A percentile compares a stretch with the other conserved stretches of the same genome.
These are phyloP conservation scores for Nitzschia putrida DNA, from an alignment of 108 stramenopile genomes.

Conservation along the genomic window DNA sequence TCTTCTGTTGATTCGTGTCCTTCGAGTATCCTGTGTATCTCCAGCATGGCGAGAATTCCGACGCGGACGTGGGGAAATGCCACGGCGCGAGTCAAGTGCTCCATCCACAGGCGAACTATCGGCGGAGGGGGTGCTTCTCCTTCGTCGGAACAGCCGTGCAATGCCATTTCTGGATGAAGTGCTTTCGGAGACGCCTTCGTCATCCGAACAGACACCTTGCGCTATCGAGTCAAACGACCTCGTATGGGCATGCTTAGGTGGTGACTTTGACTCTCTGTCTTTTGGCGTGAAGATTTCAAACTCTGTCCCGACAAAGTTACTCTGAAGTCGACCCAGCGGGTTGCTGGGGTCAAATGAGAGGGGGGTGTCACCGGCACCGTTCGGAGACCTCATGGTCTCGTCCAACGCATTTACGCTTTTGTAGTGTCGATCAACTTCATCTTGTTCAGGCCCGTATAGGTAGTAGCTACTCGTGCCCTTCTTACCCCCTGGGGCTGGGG, in stretches of 20 bases:
- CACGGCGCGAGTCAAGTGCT: background rate
- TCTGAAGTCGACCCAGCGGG: constrained; percentile 69
- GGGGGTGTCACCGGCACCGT: constrained; percentile 13
- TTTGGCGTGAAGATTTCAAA: constrained; percentile 73
- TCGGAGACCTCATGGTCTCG: background rate
- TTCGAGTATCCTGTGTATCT: constrained; percentile 17
- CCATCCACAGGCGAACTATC: background rate
- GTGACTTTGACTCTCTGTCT: background rate
- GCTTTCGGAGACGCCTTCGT: constrained; percentile 39
- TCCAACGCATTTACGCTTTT: constrained; percentile 41
- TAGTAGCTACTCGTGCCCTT: constrained; percentile 79
- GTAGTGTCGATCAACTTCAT: constrained; percentile 67
- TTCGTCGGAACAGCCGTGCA: constrained; percentile 13
- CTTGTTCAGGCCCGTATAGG: constrained; percentile 66
- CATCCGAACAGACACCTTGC: constrained; percentile 19
- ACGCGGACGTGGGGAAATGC: constrained; percentile 1
- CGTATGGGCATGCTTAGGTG: background rate
- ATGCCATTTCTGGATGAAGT: constrained; percentile 17
- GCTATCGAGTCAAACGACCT: background rate
- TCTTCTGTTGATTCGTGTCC: constrained; percentile 46
- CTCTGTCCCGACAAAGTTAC: constrained; percentile 86
- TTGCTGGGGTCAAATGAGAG: constrained; percentile 9
- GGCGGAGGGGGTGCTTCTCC: constrained; percentile 8
- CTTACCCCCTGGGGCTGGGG: constrained; percentile 31
- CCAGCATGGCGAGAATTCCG: constrained; percentile 28